phyloP scores from a whole-genome alignment of 1,284 basidiomycete species.

The Tranzscheliella williamsii region DNA sequence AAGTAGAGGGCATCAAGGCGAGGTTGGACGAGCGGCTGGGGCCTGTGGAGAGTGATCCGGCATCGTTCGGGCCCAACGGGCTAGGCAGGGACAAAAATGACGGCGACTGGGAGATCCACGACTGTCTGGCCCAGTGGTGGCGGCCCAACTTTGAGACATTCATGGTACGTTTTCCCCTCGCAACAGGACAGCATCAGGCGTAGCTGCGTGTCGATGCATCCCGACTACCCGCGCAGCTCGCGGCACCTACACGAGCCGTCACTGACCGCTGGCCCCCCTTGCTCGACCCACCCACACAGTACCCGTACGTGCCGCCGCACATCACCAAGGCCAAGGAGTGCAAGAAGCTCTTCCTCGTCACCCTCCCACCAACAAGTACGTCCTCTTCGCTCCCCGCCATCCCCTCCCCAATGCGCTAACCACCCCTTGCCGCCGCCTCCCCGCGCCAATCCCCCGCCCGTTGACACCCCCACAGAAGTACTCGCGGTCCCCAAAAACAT shows the following conservation, averaged over 20 bases:
- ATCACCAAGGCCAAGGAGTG: slow-evolving; percentile 97
- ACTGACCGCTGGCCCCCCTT: not conserved
- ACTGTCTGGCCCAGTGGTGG: slow-evolving; percentile 95
- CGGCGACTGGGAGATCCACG: slow-evolving; percentile 91
- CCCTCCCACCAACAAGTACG: slow-evolving; percentile 87
- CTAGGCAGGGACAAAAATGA: slow-evolving; percentile 70
- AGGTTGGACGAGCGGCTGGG: slow-evolving; percentile 75
- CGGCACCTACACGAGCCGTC: too few species aligned
- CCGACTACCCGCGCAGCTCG: too few species aligned
- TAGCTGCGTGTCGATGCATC: too few species aligned
- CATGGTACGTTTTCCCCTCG: slow-evolving; percentile 85
- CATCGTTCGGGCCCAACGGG: slow-evolving; percentile 43
- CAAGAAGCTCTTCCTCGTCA: slow-evolving; percentile 92
- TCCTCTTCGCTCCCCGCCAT: not conserved
- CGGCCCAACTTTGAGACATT: slow-evolving; percentile 96
- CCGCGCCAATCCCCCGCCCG: too few species aligned
- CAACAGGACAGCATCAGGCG: too few species aligned
- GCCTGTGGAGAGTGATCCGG: slow-evolving; percentile 43
- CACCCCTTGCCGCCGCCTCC: not conserved
- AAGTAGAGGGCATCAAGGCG: slow-evolving; percentile 82
- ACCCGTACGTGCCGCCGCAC: slow-evolving; percentile 94
- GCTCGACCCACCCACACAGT: slow-evolving; percentile 69
- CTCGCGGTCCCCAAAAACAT: slow-evolving; percentile 97
- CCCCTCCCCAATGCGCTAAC: not conserved
- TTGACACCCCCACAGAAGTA: slow-evolving; percentile 71